Conservation (phyloP, 2,329 filamentous ascomycete species). For the Aspergillus ochraceoroseus region DNA sequence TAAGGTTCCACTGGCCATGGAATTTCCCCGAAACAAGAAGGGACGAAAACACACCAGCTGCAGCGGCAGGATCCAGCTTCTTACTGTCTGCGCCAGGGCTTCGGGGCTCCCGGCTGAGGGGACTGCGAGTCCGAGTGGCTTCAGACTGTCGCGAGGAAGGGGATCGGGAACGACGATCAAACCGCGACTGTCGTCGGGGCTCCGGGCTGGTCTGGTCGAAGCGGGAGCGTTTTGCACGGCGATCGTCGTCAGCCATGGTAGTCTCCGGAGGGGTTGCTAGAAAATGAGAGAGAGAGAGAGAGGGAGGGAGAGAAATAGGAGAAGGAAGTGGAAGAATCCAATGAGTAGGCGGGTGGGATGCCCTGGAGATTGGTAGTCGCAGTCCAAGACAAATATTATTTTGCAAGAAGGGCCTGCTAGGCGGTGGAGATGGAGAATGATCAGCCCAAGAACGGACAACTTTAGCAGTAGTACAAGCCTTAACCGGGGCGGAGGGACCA, state of each 20-base stretch:
- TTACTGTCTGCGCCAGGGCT: constrained; percentile 45
- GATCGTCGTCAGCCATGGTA: constrained; percentile 71
- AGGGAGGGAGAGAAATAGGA: neutral
- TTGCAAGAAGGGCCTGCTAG: constrained; percentile 16
- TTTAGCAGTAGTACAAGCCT: constrained; percentile 2
- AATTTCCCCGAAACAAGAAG: neutral
- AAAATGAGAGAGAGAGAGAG: constrained; percentile 1
- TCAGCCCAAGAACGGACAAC: constrained; percentile 17
- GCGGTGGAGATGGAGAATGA: constrained; percentile 17
- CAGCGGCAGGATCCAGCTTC: constrained; percentile 65
- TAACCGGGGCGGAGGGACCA: neutral
- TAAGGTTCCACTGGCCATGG: neutral
- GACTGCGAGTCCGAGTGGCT: constrained; percentile 72
- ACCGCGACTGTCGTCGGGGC: constrained; percentile 69
- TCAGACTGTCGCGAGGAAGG: constrained; percentile 65
- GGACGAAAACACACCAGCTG: constrained; percentile 58
- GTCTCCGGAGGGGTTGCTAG: no score
- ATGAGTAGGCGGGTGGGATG: constrained; percentile 3
- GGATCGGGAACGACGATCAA: constrained; percentile 87
- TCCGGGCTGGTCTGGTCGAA: constrained; percentile 90
- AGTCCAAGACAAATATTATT: constrained; percentile 9
- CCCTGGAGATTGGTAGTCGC: neutral
- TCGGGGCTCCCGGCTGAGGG: constrained; percentile 54
- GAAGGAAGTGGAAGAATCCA: constrained; percentile 7
- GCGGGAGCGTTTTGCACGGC: constrained; percentile 76